Percentiles rank a stretch among this genome's conserved stretches.
These are phyloP conservation scores for Phaeolepiota aurea DNA, from an alignment of 768 basidiomycete species.

Conservation along the genomic window DNA sequence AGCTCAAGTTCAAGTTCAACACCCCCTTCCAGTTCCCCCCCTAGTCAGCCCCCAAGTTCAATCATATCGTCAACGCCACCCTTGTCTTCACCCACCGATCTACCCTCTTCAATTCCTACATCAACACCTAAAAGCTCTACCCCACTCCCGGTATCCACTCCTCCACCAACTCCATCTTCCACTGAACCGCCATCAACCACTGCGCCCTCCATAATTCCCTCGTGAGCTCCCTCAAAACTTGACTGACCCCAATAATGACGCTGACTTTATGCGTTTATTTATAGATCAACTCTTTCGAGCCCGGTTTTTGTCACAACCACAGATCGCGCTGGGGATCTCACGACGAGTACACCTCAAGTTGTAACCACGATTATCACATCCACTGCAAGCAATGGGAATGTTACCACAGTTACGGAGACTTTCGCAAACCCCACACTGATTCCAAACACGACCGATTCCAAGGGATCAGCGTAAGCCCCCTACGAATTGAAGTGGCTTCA, in stretches of 20 bases:
- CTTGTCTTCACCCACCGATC: slow-evolving; percentile 9
- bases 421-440: slow-evolving; percentile 67
- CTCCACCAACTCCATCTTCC: neutral
- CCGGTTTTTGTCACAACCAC: no score
- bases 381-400: slow-evolving; percentile 42
- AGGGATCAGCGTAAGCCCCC: slow-evolving; percentile 41
- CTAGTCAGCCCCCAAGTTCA: slow-evolving; percentile 2
- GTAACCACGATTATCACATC: slow-evolving; percentile 51
- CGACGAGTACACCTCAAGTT: slow-evolving; percentile 42
- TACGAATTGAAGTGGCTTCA: slow-evolving; percentile 1
- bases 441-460: slow-evolving; percentile 31
- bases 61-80: slow-evolving; percentile 6
- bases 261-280: slow-evolving; percentile 12
- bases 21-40: slow-evolving; percentile 8
- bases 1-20: slow-evolving; percentile 9
- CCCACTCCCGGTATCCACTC: slow-evolving; percentile 8
- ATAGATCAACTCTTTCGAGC: slow-evolving; percentile 46
- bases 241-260: neutral
- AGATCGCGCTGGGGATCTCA: slow-evolving; percentile 40
- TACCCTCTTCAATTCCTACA: slow-evolving; percentile 10
- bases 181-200: neutral
- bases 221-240: neutral
- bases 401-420: slow-evolving; percentile 53
- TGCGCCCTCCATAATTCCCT: neutral
- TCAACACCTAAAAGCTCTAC: slow-evolving; percentile 6